phyloP scores from a whole-genome alignment of 2,329 filamentous ascomycete genomes.

The Ramularia collo-cygni region DNA sequence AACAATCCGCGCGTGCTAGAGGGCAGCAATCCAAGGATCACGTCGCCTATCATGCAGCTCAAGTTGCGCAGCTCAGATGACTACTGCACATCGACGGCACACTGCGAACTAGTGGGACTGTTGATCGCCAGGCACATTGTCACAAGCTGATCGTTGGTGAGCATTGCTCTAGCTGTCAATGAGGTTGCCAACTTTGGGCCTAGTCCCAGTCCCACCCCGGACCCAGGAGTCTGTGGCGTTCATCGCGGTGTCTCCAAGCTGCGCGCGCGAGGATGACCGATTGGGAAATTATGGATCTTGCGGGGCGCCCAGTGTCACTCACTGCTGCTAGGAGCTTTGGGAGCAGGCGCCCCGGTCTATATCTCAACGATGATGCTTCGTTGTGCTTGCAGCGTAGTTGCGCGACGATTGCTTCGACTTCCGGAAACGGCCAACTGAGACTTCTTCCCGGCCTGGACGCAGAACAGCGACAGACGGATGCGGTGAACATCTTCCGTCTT shows the following conservation, averaged over 20 bases:
- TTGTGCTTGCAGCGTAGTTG: constrained; percentile 16
- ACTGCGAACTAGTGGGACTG: constrained; percentile 16
- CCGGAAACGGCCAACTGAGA: constrained; percentile 29
- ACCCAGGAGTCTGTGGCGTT: constrained; percentile 23
- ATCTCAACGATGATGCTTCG: constrained; percentile 15
- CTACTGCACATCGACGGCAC: constrained; percentile 23
- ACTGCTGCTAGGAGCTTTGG: constrained; percentile 19
- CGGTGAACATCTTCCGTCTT: constrained; percentile 27
- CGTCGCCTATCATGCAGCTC: constrained; percentile 16
- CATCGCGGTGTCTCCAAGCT: constrained; percentile 23
- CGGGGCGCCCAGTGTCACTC: constrained; percentile 19
- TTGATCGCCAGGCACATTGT: constrained; percentile 17
- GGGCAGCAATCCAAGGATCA: constrained; percentile 12
- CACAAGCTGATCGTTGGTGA: constrained; percentile 5
- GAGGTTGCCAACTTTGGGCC: constrained; percentile 19
- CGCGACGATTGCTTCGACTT: constrained; percentile 20
- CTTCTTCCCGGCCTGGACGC: constrained; percentile 23
- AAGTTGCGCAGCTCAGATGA: constrained; percentile 19
- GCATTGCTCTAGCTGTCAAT: constrained; percentile 5
- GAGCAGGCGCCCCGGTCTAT: constrained; percentile 17
- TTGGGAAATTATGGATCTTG: constrained; percentile 24
- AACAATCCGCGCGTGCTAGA: constrained; percentile 12
- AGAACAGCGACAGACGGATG: constrained; percentile 27
- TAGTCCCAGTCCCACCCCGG: constrained; percentile 25
- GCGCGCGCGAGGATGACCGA: constrained; percentile 23